A percentile compares a stretch with the other conserved stretches of the same genome.
Evolutionary conservation across 176 grass and related monocot genomes (phyloP).

Genomic region (Oryza meyeriana): DNA sequence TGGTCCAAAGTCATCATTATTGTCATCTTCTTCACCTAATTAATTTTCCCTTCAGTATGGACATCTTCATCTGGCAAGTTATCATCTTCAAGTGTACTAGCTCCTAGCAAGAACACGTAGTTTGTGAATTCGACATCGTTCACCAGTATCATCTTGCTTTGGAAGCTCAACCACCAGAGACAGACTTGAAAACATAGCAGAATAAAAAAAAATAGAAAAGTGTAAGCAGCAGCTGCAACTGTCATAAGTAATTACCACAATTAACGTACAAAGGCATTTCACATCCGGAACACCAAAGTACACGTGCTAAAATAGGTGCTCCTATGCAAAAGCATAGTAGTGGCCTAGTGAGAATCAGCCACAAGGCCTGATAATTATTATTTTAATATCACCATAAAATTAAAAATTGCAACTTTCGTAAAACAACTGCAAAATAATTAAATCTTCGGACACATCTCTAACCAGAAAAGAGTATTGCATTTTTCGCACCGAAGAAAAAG

Average conservation of each 20-base stretch:
- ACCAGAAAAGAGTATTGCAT: no score
- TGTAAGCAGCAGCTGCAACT: not conserved
- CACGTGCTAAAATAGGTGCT: no score
- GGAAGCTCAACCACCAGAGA: slow-evolving; percentile 89
- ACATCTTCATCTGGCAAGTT: slow-evolving; percentile 37
- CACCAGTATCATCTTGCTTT: slow-evolving; percentile 87
- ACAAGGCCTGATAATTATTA: no score
- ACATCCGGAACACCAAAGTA: no score
- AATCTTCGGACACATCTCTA: no score
- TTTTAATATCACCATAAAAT: no score
- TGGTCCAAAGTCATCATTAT: slow-evolving; percentile 17
- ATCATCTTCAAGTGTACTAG: slow-evolving; percentile 38
- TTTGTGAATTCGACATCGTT: slow-evolving; percentile 65
- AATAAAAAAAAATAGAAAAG: not conserved
- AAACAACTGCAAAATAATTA: no score
- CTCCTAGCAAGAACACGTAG: slow-evolving; percentile 78
- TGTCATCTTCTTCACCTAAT: slow-evolving; percentile 9
- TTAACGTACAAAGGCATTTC: not conserved
- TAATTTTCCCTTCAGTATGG: slow-evolving; percentile 23
- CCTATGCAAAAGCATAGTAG: no score
- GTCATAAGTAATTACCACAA: not conserved
- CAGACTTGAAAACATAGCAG: slow-evolving; percentile 45
- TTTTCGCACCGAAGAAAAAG: no score
- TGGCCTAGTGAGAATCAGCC: no score
- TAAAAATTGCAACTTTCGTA: no score